These are phyloP conservation scores for Senna tora DNA, from an alignment of 306 rosid species.

Conservation along the genomic window DNA sequence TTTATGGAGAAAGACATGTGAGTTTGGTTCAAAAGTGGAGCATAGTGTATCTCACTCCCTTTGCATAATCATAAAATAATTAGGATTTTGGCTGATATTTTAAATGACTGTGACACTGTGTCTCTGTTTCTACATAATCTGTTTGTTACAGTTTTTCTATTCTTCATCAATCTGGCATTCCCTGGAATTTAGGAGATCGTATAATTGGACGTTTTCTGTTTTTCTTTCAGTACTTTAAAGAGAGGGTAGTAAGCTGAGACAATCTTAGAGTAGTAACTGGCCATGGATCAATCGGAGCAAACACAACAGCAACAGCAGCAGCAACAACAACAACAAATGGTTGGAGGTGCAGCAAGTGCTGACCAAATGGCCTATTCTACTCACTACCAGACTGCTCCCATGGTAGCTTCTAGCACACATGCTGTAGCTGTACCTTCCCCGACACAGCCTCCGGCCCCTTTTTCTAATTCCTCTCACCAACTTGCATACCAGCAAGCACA, in stretches of 20 bases:
- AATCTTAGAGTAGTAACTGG: slow-evolving; percentile 26
- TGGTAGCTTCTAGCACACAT: slow-evolving; percentile 68
- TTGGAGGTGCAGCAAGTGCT: slow-evolving; percentile 52
- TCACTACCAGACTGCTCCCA: slow-evolving; percentile 63
- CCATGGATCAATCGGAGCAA: slow-evolving; percentile 78
- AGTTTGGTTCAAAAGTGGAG: background rate
- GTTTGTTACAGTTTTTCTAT: background rate
- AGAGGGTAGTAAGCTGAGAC: slow-evolving; percentile 37
- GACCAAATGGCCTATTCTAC: slow-evolving; percentile 65
- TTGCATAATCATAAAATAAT: background rate
- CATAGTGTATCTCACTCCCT: background rate
- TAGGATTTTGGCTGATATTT: background rate
- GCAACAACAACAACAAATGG: slow-evolving; percentile 42
- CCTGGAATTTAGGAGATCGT: slow-evolving; percentile 28
- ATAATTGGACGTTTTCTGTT: slow-evolving; percentile 1
- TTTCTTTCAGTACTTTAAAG: slow-evolving; percentile 41
- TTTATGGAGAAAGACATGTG: background rate
- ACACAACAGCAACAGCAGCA: slow-evolving; percentile 54
- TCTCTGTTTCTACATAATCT: background rate
- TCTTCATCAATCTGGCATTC: background rate
- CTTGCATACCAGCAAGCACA: slow-evolving; percentile 75
- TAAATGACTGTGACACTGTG: slow-evolving; percentile 1
- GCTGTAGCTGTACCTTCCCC: slow-evolving; percentile 56
- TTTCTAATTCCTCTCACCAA: slow-evolving; percentile 65
- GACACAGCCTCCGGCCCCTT: slow-evolving; percentile 58